A percentile compares a stretch with the other conserved stretches of the same genome.
Conservation (phyloP, 2,329 filamentous ascomycete genomes). For the Nigrograna mackinnonii region DNA sequence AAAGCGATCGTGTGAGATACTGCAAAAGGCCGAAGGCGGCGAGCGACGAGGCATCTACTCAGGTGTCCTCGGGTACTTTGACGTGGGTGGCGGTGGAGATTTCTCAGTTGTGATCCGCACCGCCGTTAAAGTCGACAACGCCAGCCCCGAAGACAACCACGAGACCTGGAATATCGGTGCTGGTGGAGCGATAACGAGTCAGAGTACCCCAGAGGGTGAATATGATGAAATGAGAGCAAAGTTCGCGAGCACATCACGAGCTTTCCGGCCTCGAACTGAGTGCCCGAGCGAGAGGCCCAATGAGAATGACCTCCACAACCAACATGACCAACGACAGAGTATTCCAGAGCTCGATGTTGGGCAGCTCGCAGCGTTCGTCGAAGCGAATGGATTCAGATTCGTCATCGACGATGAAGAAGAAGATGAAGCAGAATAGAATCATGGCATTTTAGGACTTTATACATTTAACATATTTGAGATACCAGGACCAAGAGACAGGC, state of each 20-base stretch:
- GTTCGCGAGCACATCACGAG: constrained; percentile 36
- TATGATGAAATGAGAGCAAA: constrained; percentile 79
- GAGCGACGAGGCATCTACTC: constrained; percentile 77
- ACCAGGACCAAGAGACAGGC: too few relatives aligned
- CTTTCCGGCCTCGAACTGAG: constrained; percentile 19
- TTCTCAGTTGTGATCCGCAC: constrained; percentile 92
- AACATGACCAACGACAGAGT: too few relatives aligned
- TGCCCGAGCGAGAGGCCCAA: too few relatives aligned
- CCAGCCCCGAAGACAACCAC: not conserved
- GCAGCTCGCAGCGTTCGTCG: too few relatives aligned
- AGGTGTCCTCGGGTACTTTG: constrained; percentile 87
- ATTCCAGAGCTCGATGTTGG: too few relatives aligned
- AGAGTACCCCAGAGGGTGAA: constrained; percentile 80
- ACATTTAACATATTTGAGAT: too few relatives aligned
- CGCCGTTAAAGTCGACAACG: constrained; percentile 61
- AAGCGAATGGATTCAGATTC: too few relatives aligned
- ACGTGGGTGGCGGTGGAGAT: constrained; percentile 81
- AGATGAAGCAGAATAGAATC: too few relatives aligned
- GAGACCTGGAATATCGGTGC: constrained; percentile 79
- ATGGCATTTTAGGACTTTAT: too few relatives aligned
- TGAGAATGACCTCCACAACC: too few relatives aligned
- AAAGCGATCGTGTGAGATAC: constrained; percentile 84
- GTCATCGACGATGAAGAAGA: too few relatives aligned
- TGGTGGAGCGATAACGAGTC: constrained; percentile 84
- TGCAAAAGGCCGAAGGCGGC: constrained; percentile 68